Percentiles rank a stretch among this genome's conserved stretches.
Evolutionary conservation across 371 early-diverging fungal genomes (phyloP).

Genomic region (Coemansia sp.): DNA sequence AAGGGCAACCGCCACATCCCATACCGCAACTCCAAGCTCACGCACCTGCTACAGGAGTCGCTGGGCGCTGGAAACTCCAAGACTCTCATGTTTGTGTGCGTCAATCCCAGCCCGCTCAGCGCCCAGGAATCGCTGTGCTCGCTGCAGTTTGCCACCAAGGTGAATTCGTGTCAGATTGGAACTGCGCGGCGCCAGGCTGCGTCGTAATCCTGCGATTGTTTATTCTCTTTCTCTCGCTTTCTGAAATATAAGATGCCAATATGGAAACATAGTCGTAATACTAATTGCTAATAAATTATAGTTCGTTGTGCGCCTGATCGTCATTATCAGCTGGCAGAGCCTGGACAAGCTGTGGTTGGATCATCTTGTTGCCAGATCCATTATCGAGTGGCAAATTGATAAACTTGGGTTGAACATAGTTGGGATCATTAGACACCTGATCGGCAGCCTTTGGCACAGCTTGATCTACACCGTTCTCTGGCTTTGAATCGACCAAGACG

Average conservation of each 20-base stretch:
- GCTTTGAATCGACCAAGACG: no score
- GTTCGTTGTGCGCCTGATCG: neutral
- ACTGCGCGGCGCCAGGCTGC: conserved; percentile 56
- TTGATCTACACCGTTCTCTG: no score
- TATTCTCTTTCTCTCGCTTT: neutral
- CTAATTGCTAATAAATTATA: neutral
- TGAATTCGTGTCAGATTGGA: conserved; percentile 74
- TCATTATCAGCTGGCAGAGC: neutral
- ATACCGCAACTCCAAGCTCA: conserved; percentile 96
- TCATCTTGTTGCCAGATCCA: no score
- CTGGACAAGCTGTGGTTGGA: neutral
- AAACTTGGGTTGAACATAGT: no score
- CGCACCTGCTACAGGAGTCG: conserved; percentile 89
- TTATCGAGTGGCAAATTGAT: no score
- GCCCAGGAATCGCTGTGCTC: conserved; percentile 90
- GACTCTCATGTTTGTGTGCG: conserved; percentile 98
- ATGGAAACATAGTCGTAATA: neutral
- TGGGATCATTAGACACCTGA: no score
- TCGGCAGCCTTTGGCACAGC: no score
- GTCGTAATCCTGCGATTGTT: conserved; percentile 1
- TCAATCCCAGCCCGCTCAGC: conserved; percentile 74
- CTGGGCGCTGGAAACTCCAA: conserved; percentile 88
- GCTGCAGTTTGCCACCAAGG: conserved; percentile 95
- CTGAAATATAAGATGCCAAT: neutral
- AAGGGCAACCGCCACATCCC: conserved; percentile 88